Evolutionary conservation across 2,329 filamentous ascomycete genomes (phyloP).

Genomic region (Dothideomycetidae sp.): DNA sequence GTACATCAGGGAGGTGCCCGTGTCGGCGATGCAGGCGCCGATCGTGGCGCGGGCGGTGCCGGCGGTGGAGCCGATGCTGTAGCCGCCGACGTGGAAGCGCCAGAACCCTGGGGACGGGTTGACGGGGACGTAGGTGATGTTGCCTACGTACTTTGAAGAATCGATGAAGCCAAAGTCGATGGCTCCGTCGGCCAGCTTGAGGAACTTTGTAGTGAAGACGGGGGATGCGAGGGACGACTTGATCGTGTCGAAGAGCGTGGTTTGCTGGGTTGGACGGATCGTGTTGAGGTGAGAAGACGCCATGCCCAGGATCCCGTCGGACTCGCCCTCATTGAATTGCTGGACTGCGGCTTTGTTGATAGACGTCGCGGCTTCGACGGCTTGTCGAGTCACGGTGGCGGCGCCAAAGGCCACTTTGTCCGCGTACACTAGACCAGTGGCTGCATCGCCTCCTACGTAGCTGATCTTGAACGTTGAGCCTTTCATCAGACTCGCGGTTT

Average conservation of each 20-base stretch:
- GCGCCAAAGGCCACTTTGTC: slow-evolving; percentile 50
- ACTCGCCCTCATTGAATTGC: slow-evolving; percentile 35
- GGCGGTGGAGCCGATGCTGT: slow-evolving; percentile 35
- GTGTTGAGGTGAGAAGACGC: slow-evolving; percentile 47
- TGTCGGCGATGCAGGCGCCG: slow-evolving; percentile 48
- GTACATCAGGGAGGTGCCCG: slow-evolving; percentile 53
- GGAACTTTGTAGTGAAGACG: slow-evolving; percentile 44
- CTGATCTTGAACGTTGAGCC: slow-evolving; percentile 44
- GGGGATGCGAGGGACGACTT: slow-evolving; percentile 35
- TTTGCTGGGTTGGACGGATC: slow-evolving; percentile 35
- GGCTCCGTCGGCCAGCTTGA: slow-evolving; percentile 36
- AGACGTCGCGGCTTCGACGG: slow-evolving; percentile 48
- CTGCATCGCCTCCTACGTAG: slow-evolving; percentile 53
- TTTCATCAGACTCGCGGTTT: slow-evolving; percentile 31
- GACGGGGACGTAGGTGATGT: slow-evolving; percentile 41
- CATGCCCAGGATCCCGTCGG: slow-evolving; percentile 44
- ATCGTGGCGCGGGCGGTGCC: slow-evolving; percentile 28
- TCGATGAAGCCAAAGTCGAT: slow-evolving; percentile 50
- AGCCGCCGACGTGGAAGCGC: slow-evolving; percentile 44
- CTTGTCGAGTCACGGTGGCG: slow-evolving; percentile 45
- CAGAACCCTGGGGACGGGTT: slow-evolving; percentile 49
- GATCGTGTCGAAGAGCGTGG: slow-evolving; percentile 46
- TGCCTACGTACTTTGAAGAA: slow-evolving; percentile 41
- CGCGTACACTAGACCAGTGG: slow-evolving; percentile 49
- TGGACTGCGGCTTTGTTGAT: slow-evolving; percentile 40